Conservation (phyloP, 1,284 basidiomycete species). For the Pyrrhoderma noxium region DNA sequence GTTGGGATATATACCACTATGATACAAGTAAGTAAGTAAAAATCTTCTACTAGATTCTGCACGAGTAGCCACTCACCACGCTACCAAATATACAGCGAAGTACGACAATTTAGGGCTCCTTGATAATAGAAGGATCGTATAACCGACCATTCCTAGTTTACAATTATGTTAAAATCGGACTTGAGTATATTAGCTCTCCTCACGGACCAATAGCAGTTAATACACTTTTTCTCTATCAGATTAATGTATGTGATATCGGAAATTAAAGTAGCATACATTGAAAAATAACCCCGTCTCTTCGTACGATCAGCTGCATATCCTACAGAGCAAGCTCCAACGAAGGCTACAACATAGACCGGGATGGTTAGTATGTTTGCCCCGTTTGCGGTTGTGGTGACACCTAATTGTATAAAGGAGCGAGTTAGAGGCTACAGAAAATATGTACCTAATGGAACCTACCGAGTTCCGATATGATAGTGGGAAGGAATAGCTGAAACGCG, state of each 20-base stretch:
- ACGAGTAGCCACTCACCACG: conserved; percentile 38
- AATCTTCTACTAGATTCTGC: not conserved
- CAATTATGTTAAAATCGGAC: conserved; percentile 19
- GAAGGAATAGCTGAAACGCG: conserved; percentile 66
- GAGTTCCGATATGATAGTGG: conserved; percentile 63
- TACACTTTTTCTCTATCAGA: conserved; percentile 21
- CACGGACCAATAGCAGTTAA: conserved; percentile 32
- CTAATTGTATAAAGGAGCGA: conserved; percentile 36
- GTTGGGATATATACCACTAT: not conserved
- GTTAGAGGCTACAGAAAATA: not conserved
- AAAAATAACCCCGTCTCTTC: conserved; percentile 52
- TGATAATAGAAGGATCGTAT: conserved; percentile 62
- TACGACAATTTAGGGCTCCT: conserved; percentile 57
- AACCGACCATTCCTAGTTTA: conserved; percentile 42
- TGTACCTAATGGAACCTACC: conserved; percentile 18
- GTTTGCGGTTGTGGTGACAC: conserved; percentile 36
- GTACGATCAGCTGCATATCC: conserved; percentile 58
- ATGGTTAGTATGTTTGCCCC: conserved; percentile 66
- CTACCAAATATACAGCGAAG: conserved; percentile 62
- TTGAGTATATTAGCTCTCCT: no score
- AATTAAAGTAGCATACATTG: conserved; percentile 39
- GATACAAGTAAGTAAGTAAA: not conserved
- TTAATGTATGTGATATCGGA: not conserved
- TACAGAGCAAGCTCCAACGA: conserved; percentile 48
- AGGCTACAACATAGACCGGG: conserved; percentile 62